Evolutionary conservation across 2,329 filamentous ascomycete species (phyloP), one percentile per base, ranked within the genome.

Genomic region (Hymenoscyphus scutula): DNA sequence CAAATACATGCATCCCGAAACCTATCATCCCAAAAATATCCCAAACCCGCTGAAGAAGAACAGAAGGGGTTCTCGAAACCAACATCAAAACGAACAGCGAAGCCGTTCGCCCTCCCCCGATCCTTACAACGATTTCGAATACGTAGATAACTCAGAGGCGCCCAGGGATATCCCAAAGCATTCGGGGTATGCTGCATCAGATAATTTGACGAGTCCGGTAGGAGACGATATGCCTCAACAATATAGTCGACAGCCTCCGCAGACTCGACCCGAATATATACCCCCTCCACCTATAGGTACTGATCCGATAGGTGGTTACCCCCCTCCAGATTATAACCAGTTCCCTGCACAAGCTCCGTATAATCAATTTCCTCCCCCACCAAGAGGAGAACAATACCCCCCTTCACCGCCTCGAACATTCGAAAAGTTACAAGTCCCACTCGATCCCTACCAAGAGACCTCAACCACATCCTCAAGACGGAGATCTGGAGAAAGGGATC

Each of bases 1-100:
- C 54, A 58, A 61, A 34, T 48, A 53, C 29, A 30, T 65, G 19
- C 55, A 59, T 32, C 8, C n/a, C 1, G 19, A 57, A 4, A 63
- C 64, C 25, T 63, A 65, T 41, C 23, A 58, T 3, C 64, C 64
- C n/a, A 53, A 53, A 10, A 57, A 56, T n/a, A 13, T 59, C 3
- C 58, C 58, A 7, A 53, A 53, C 11, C 58, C 48, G 15, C 38
- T 61, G 17, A 61, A 61, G 19, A 56, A 37, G 27, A 51, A n/a
- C 32, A 30, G 27, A 32, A 37, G 17, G 10, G 38, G 15, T 27
- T 32, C 29, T 29, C 34, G 32, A 30, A 56, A 29, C n/a, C 11
- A 27, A 29, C 15, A 38, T 11, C 23, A 30, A 29, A 30, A 25
- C 13, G 19, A 32, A 48, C 34, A 32, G 30, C 45, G 25, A 32